Evolutionary conservation across 129 eudicot species (phyloP).

Genomic region (Tagetes erecta): DNA sequence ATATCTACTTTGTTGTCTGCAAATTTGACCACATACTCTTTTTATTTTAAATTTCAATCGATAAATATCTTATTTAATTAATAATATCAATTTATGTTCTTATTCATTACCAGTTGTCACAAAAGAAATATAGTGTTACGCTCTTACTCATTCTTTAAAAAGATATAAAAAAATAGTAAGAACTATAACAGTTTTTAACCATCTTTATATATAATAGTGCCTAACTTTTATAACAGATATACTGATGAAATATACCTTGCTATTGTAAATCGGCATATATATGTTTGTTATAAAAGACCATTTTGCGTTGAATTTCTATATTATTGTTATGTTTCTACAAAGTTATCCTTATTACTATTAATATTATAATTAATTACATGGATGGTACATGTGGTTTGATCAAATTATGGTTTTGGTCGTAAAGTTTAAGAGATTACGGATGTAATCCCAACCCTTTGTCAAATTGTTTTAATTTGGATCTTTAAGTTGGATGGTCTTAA

Average conservation of each 20-base stretch:
- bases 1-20: constrained; percentile 31
- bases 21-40: constrained; percentile 20
- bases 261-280: too few relatives aligned
- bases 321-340: too few relatives aligned
- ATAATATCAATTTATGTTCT: neutral
- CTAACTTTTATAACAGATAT: neutral
- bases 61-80: neutral
- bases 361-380: too few relatives aligned
- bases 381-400: too few relatives aligned
- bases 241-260: neutral
- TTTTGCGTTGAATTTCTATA: neutral
- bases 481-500: too few relatives aligned
- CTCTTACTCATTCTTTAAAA: neutral
- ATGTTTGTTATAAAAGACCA: neutral
- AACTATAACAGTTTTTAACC: neutral
- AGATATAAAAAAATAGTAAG: neutral
- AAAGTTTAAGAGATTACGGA: too few relatives aligned
- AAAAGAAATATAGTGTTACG: neutral
- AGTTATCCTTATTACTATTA: too few relatives aligned
- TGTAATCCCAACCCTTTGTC: too few relatives aligned
- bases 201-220: too few relatives aligned
- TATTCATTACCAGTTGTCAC: neutral
- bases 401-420: too few relatives aligned
- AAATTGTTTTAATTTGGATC: too few relatives aligned
- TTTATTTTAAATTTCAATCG: neutral